phyloP scores from a whole-genome alignment of 23 red algal genomes.

The Agarophyton chilense region DNA sequence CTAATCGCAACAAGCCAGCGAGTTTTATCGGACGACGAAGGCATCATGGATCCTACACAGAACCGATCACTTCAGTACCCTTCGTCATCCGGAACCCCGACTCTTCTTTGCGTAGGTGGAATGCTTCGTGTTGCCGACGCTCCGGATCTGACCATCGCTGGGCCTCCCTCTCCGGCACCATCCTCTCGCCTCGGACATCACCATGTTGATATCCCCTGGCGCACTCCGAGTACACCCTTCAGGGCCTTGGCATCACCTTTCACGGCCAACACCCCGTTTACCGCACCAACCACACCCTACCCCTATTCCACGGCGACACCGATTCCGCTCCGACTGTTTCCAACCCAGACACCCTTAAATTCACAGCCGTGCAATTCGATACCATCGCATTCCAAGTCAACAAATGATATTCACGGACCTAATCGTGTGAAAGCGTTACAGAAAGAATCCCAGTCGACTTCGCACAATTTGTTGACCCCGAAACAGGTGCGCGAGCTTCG shows the following conservation, averaged over 20 bases:
- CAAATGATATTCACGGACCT: neutral
- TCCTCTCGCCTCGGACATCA: neutral
- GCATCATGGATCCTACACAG: neutral
- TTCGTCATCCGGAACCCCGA: neutral
- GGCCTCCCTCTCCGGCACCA: neutral
- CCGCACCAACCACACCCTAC: neutral
- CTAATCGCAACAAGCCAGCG: neutral
- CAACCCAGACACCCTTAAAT: neutral
- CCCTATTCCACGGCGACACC: neutral
- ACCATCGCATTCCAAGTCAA: neutral
- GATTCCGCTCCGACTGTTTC: neutral
- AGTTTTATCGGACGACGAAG: neutral
- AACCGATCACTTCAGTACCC: neutral
- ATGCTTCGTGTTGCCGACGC: slow-evolving; percentile 39
- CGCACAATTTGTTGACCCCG: slow-evolving; percentile 2
- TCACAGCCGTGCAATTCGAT: neutral
- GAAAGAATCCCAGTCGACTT: neutral
- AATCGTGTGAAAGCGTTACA: neutral
- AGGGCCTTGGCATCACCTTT: neutral
- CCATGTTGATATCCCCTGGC: neutral
- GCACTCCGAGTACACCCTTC: neutral
- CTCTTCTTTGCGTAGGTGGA: slow-evolving; percentile 39
- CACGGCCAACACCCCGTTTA: neutral
- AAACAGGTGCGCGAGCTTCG: slow-evolving; percentile 69
- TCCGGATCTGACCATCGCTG: neutral